These are phyloP conservation scores for Aegilops sharonensis DNA, from an alignment of 176 grass and related monocot species.

Conservation along the genomic window DNA sequence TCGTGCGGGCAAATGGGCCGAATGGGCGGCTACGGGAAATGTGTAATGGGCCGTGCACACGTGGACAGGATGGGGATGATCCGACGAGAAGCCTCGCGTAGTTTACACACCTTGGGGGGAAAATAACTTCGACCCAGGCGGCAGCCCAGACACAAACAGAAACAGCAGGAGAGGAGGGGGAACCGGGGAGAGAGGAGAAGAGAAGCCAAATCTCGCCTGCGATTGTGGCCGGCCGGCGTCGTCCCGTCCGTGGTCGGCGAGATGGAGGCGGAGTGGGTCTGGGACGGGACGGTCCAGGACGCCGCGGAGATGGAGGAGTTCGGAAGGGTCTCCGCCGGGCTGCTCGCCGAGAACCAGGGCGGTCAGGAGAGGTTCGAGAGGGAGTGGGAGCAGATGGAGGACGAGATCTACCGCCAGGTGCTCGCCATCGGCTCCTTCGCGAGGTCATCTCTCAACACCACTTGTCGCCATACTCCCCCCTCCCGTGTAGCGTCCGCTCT, in stretches of 20 bases:
- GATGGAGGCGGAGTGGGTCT: slow-evolving; percentile 43
- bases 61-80: neutral
- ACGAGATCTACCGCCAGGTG: neutral
- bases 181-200: neutral
- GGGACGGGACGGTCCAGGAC: slow-evolving; percentile 57
- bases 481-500: neutral
- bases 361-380: neutral
- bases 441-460: slow-evolving; percentile 40
- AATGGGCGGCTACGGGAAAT: neutral
- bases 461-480: too few species aligned
- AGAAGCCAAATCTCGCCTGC: slow-evolving; percentile 14
- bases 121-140: neutral
- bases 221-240: slow-evolving; percentile 20
- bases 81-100: neutral
- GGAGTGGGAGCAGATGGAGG: neutral
- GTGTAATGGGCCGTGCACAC: neutral
- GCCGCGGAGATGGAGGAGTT: slow-evolving; percentile 73
- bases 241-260: slow-evolving; percentile 5
- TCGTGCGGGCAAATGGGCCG: neutral
- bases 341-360: neutral
- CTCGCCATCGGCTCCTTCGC: slow-evolving; percentile 28
- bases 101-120: neutral
- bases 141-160: neutral
- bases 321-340: slow-evolving; percentile 46
- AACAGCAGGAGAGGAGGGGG: neutral